Percentiles rank a stretch among this genome's conserved stretches.
phyloP scores from a whole-genome alignment of 192 early-diverging fungal species.

The Lobosporangium transversale region DNA sequence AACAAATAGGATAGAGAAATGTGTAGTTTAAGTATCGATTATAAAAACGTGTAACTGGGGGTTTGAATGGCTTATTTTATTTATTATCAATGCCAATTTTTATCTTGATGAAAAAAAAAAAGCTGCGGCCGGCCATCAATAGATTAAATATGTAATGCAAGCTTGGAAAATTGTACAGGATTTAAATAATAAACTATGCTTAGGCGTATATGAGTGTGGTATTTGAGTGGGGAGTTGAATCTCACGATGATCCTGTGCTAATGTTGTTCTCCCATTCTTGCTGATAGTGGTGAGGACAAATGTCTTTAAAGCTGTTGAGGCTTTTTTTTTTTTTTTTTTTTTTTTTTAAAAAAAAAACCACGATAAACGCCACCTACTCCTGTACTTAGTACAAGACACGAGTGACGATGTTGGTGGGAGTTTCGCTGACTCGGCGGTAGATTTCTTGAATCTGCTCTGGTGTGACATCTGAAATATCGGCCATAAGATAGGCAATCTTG shows the following conservation, averaged over 20 bases:
- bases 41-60: background rate
- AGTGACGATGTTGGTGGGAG: conserved; percentile 79
- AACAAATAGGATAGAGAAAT: background rate
- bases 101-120: background rate
- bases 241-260: conserved; percentile 4
- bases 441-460: conserved; percentile 74
- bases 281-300: too few relatives aligned
- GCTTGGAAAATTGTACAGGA: too few relatives aligned
- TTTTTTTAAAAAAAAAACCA: background rate
- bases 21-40: background rate
- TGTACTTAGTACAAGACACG: conserved; percentile 75
- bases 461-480: conserved; percentile 89
- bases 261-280: too few relatives aligned
- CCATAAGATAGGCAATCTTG: conserved; percentile 95
- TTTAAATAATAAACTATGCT: too few relatives aligned
- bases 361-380: background rate
- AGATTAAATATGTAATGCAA: conserved; percentile 4
- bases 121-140: conserved; percentile 7
- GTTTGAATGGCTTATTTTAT: too few relatives aligned
- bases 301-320: conserved; percentile 13
- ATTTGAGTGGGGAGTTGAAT: conserved; percentile 11
- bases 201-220: conserved; percentile 7
- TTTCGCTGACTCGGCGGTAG: conserved; percentile 69
- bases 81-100: background rate
- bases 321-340: too few relatives aligned